A percentile compares a stretch with the other conserved stretches of the same genome.
Conservation (phyloP, 768 basidiomycete genomes). For the Russula vinacea region DNA sequence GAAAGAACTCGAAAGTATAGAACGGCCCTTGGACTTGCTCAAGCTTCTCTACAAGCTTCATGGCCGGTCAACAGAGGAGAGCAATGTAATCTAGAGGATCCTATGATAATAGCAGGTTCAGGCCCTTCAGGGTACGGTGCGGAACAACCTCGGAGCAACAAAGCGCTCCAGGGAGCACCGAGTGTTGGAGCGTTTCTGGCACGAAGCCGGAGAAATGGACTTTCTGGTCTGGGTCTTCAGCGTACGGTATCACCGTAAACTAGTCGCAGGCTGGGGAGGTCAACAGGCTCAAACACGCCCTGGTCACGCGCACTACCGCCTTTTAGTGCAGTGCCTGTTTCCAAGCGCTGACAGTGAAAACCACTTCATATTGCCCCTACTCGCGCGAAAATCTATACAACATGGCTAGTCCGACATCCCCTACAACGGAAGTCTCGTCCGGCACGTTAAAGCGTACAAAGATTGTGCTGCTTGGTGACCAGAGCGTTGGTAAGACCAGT, state of each 20-base stretch:
- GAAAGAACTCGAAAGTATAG: conserved; percentile 96
- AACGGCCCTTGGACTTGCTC: conserved; percentile 47
- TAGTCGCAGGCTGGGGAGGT: too few species aligned
- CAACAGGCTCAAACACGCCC: conserved; percentile 2
- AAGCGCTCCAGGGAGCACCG: background rate
- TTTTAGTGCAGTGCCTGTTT: background rate
- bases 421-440: conserved; percentile 80
- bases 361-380: background rate
- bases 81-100: background rate
- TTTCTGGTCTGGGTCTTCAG: background rate
- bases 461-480: conserved; percentile 93
- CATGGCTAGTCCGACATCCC: conserved; percentile 59
- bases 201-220: background rate
- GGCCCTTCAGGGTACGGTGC: background rate
- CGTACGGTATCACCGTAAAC: background rate
- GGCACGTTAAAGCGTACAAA: conserved; percentile 92
- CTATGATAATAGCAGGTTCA: background rate
- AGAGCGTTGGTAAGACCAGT: conserved; percentile 98
- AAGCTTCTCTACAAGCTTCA: conserved; percentile 78
- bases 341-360: background rate
- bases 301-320: too few species aligned
- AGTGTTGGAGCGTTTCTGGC: background rate
- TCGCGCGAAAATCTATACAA: background rate
- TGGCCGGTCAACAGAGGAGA: conserved; percentile 32
- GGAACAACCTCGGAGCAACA: background rate